These are phyloP conservation scores for Gnomoniopsis sp. DNA, from an alignment of 2,329 filamentous ascomycete species.

Conservation along the genomic window DNA sequence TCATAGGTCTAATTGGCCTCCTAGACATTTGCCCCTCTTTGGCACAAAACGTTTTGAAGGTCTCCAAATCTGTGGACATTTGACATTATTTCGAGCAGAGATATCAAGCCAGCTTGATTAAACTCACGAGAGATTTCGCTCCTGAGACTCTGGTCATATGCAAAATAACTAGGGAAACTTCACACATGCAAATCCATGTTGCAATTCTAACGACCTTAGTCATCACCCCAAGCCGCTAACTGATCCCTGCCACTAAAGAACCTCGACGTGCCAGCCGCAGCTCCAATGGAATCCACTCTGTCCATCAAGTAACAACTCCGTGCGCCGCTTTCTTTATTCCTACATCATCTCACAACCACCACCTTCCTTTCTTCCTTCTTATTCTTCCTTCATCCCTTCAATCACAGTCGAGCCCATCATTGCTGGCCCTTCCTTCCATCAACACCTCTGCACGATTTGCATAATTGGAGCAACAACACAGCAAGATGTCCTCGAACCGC, in stretches of 20 bases:
- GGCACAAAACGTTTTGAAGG: no score
- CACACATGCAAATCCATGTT: not conserved
- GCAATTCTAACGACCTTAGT: not conserved
- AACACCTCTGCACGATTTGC: not conserved
- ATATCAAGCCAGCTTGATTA: no score
- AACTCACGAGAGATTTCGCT: no score
- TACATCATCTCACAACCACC: not conserved
- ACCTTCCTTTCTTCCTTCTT: not conserved
- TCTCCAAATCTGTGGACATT: no score
- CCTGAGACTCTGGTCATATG: no score
- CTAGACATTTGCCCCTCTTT: no score
- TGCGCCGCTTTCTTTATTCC: conserved; percentile 7
- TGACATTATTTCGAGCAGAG: no score
- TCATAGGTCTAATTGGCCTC: not conserved
- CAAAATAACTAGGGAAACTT: no score
- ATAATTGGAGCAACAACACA: not conserved
- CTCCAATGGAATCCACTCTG: conserved; percentile 2
- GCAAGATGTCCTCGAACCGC: conserved; percentile 47
- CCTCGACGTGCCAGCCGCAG: conserved; percentile 14
- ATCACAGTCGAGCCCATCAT: not conserved
- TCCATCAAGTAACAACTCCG: conserved; percentile 1
- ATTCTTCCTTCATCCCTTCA: not conserved
- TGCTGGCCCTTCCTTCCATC: not conserved
- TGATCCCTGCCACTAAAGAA: conserved; percentile 17
- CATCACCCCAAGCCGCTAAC: conserved; percentile 1